Conservation (phyloP, 495 filamentous ascomycete species). For the Aspergillus avenaceus region DNA sequence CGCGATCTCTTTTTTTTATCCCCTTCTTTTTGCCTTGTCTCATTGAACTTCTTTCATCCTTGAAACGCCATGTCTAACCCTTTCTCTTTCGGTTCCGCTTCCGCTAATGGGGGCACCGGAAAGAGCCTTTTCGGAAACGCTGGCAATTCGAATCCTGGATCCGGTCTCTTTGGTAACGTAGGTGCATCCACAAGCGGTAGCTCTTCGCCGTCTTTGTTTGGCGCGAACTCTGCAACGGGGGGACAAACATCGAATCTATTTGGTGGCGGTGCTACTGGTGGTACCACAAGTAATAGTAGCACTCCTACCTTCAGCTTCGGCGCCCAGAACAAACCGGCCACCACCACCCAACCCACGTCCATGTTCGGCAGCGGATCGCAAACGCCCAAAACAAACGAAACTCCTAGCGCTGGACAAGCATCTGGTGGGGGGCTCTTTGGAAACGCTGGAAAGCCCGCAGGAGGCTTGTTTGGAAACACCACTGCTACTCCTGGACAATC, state of each 20-base stretch:
- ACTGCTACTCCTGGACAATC: constrained; percentile 39
- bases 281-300: constrained; percentile 9
- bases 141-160: constrained; percentile 22
- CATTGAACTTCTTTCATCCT: too few relatives aligned
- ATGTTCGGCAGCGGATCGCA: constrained; percentile 27
- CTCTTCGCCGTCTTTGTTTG: constrained; percentile 33
- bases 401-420: constrained; percentile 29
- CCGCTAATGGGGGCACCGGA: constrained; percentile 31
- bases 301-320: constrained; percentile 43
- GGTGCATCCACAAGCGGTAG: constrained; percentile 34
- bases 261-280: constrained; percentile 24
- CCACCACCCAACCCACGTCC: constrained; percentile 21
- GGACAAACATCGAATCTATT: constrained; percentile 28
- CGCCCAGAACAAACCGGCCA: constrained; percentile 20
- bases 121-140: constrained; percentile 39
- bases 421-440: constrained; percentile 49
- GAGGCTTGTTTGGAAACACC: constrained; percentile 35
- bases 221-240: constrained; percentile 20
- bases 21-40: too few relatives aligned
- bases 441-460: constrained; percentile 22
- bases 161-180: constrained; percentile 44
- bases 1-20: constrained; percentile 8
- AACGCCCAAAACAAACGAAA: constrained; percentile 38
- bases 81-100: constrained; percentile 33
- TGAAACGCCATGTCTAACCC: constrained; percentile 25